Evolutionary conservation across 306 rosid species (phyloP).

Genomic region (Vigna angularis): DNA sequence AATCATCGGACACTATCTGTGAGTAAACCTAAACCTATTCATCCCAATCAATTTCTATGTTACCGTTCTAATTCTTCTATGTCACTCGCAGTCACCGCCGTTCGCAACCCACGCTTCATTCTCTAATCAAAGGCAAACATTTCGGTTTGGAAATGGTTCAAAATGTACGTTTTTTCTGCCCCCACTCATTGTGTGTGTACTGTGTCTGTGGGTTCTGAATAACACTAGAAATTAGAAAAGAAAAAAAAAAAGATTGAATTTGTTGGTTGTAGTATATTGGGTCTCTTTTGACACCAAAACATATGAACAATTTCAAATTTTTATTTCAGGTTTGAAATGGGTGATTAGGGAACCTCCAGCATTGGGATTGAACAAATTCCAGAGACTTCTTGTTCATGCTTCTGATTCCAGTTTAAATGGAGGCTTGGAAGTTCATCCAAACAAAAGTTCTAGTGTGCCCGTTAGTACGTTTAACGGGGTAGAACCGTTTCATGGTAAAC

Average conservation of each 20-base stretch:
- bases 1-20: constrained; percentile 35
- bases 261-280: constrained; percentile 4
- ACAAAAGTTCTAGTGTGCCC: constrained; percentile 43
- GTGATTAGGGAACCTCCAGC: constrained; percentile 36
- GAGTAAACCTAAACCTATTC: constrained; percentile 20
- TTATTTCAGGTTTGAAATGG: constrained; percentile 54
- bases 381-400: constrained; percentile 50
- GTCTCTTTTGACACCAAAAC: neutral
- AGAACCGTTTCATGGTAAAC: constrained; percentile 88
- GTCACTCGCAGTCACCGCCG: constrained; percentile 35
- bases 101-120: constrained; percentile 22
- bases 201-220: neutral
- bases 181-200: neutral
- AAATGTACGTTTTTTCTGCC: constrained; percentile 46
- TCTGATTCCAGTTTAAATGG: constrained; percentile 57
- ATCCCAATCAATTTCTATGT: constrained; percentile 17
- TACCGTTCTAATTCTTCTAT: constrained; percentile 7
- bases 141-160: constrained; percentile 29
- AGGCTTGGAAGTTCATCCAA: constrained; percentile 54
- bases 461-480: constrained; percentile 46
- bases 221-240: neutral
- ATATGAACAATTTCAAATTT: neutral
- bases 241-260: neutral
- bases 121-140: constrained; percentile 31
- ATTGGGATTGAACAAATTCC: constrained; percentile 45